phyloP scores from a whole-genome alignment of 169 alveolate species.

The Babesia sp. region DNA sequence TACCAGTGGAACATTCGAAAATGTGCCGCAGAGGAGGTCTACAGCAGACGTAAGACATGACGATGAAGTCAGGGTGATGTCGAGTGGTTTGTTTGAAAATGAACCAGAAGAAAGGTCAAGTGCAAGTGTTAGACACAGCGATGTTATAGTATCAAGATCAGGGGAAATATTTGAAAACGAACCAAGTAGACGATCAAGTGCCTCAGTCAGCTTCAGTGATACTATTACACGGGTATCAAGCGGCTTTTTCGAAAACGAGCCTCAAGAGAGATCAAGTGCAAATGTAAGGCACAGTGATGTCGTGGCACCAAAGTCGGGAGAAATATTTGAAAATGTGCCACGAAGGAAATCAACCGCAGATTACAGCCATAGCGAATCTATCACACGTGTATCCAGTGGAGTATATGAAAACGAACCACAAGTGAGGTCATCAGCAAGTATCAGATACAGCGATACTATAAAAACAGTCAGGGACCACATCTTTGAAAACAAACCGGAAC shows the following conservation, averaged over 20 bases:
- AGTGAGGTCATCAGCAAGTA: constrained; percentile 23
- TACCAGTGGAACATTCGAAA: constrained; percentile 48
- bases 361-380: background rate
- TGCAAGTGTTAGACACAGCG: constrained; percentile 34
- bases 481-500: constrained; percentile 18
- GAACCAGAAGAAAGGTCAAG: constrained; percentile 38
- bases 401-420: constrained; percentile 29
- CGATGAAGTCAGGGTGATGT: background rate
- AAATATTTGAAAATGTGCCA: constrained; percentile 12
- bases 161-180: constrained; percentile 2
- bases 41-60: constrained; percentile 47
- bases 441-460: constrained; percentile 18
- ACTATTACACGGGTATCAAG: background rate
- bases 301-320: background rate
- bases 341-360: background rate
- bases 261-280: constrained; percentile 16
- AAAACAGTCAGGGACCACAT: background rate
- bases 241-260: constrained; percentile 32
- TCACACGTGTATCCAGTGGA: background rate
- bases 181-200: constrained; percentile 6
- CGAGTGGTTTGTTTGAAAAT: constrained; percentile 48
- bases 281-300: constrained; percentile 8
- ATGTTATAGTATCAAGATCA: background rate
- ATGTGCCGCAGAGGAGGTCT: constrained; percentile 47
- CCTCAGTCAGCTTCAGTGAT: background rate